Evolutionary conservation across 345 rosid species (phyloP), one percentile per base, ranked within the genome.

Genomic region (Limnanthes douglasii): DNA sequence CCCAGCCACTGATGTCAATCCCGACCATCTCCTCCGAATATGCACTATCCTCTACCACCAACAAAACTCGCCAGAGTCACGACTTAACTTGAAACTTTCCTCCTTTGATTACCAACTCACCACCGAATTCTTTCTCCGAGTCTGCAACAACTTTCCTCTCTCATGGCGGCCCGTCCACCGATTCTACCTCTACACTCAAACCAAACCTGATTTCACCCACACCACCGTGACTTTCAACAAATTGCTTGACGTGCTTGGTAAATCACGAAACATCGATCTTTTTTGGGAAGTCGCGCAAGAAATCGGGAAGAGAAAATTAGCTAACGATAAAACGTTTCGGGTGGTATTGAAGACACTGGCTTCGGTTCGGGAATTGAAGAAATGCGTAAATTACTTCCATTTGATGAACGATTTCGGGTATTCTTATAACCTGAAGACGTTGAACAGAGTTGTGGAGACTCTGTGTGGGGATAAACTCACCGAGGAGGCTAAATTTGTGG

Each of bases 91-190:
- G 6, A 68, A 66, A 17, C 86, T 86, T 41, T 57, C 73, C 28
- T 60, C 77, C 41, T 39, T 40, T 18, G 15, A 32, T 14, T 49
- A 48, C 53, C 45, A 54, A 32, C 53, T 71, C 38, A 73, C 60
- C 12, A 74, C 65, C 16, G 97, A 86, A 18, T 67, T 86, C 59
- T 86, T 78, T 65, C 82, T 86, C 54, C 94, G 68, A 51, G 85
- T 78, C 57, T 82, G 85, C 79, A 75, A 78, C 72, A 65, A 56
- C 11, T 82, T 82, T 56, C 81, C 73, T 23, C 65, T 46, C 59
- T 82, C 88, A 0, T 82, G 93, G 94, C 82, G 85, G 11, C 97
- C 94, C 15, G 66, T 78, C 23, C 57, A 75, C 57, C 79, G 83
- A 11, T 78, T 86, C 52, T 78, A 61, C 48, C 73, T 44, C 15